Evolutionary conservation across 176 grass and related monocot genomes (phyloP).

Genomic region (Zizania latifolia): DNA sequence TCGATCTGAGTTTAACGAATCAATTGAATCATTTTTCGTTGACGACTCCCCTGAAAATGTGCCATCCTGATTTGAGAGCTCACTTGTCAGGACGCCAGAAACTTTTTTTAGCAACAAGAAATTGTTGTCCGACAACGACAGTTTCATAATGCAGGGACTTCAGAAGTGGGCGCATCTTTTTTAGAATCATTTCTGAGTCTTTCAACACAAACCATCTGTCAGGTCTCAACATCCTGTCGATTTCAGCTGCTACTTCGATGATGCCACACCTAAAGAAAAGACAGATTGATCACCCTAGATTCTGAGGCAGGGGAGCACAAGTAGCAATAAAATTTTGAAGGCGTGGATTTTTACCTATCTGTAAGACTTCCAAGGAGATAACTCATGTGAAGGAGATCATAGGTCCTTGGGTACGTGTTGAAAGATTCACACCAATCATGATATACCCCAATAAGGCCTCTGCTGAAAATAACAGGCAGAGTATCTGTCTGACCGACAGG

Average conservation of each 20-base stretch:
- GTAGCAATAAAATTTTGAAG: not conserved
- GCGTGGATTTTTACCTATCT: slow-evolving; percentile 36
- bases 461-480: slow-evolving; percentile 54
- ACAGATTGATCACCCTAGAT: not conserved
- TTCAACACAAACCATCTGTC: slow-evolving; percentile 79
- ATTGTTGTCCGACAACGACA: slow-evolving; percentile 44
- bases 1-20: slow-evolving; percentile 9
- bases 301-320: not conserved
- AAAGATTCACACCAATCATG: slow-evolving; percentile 95
- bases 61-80: slow-evolving; percentile 15
- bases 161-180: slow-evolving; percentile 55
- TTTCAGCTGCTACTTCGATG: slow-evolving; percentile 60
- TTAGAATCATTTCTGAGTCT: slow-evolving; percentile 69
- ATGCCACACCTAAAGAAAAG: slow-evolving; percentile 60
- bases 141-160: slow-evolving; percentile 63
- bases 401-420: slow-evolving; percentile 92
- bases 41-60: not conserved
- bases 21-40: not conserved
- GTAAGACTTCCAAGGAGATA: slow-evolving; percentile 62
- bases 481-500: slow-evolving; percentile 52
- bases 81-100: slow-evolving; percentile 53
- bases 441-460: slow-evolving; percentile 87
- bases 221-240: slow-evolving; percentile 85
- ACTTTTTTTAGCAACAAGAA: slow-evolving; percentile 67
- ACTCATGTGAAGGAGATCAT: slow-evolving; percentile 83